A percentile compares a stretch with the other conserved stretches of the same genome.
These are phyloP conservation scores for Globisporangium echinulatum DNA, from an alignment of 352 stramenopile genomes.

Conservation along the genomic window DNA sequence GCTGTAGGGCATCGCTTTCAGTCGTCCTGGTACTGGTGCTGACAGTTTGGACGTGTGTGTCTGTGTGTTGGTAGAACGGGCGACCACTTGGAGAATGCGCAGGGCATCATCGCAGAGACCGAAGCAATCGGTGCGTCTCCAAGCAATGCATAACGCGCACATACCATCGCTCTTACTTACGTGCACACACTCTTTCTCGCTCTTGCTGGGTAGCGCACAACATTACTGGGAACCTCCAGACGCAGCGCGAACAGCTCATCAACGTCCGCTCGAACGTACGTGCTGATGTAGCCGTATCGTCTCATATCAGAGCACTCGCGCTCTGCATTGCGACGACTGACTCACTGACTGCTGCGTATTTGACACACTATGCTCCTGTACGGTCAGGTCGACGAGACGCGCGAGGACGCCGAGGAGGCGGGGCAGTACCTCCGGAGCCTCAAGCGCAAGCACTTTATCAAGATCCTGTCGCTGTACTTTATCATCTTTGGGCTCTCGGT, in stretches of 20 bases:
- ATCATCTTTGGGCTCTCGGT: constrained; percentile 68
- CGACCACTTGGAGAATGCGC: constrained; percentile 61
- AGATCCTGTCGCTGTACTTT: constrained; percentile 75
- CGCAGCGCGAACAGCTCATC: constrained; percentile 68
- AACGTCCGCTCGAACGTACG: constrained; percentile 74
- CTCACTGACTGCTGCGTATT: not conserved
- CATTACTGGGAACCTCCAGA: constrained; percentile 55
- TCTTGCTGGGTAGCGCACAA: constrained; percentile 36
- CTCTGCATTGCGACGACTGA: not conserved
- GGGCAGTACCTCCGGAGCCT: constrained; percentile 65
- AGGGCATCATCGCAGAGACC: constrained; percentile 60
- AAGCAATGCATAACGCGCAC: not conserved
- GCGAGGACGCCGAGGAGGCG: constrained; percentile 66
- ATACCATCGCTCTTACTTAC: too few relatives aligned
- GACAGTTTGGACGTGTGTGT: not conserved
- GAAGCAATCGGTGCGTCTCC: constrained; percentile 41
- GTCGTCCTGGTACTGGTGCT: not conserved
- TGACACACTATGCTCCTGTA: too few relatives aligned
- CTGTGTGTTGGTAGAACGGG: constrained; percentile 29
- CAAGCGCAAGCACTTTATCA: constrained; percentile 71
- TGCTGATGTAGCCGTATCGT: not conserved
- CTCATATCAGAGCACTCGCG: not conserved
- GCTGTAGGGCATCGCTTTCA: not conserved
- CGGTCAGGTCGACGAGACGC: constrained; percentile 55
- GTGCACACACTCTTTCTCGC: not conserved